A percentile compares a stretch with the other conserved stretches of the same genome.
Evolutionary conservation across 345 rosid genomes (phyloP).

Genomic region (Punica granatum): DNA sequence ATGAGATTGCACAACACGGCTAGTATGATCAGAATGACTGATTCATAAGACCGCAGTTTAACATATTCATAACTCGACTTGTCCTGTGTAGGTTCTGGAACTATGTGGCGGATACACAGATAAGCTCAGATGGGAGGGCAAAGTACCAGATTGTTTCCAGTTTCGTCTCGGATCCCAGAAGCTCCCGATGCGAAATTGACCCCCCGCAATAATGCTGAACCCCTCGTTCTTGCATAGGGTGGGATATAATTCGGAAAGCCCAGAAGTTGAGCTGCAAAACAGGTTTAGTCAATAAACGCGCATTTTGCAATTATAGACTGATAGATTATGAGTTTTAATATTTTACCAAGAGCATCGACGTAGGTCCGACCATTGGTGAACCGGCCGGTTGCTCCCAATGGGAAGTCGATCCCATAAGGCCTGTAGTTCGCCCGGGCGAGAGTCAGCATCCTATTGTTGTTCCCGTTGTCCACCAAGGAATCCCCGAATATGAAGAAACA

Average conservation of each 20-base stretch:
- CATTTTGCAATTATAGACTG: neutral
- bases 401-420: conserved; percentile 90
- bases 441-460: conserved; percentile 61
- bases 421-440: conserved; percentile 77
- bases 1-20: neutral
- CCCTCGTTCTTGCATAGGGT: conserved; percentile 55
- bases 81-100: neutral
- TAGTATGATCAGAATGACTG: neutral
- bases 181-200: conserved; percentile 89
- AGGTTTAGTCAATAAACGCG: neutral
- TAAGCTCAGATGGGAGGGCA: neutral
- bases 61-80: neutral
- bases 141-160: conserved; percentile 78
- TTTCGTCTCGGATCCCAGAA: conserved; percentile 83
- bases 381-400: conserved; percentile 64
- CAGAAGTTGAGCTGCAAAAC: conserved; percentile 53
- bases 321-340: neutral
- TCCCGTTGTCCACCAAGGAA: conserved; percentile 88
- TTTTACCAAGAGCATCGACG: conserved; percentile 68
- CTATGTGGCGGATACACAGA: neutral
- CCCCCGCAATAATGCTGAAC: conserved; percentile 45
- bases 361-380: conserved; percentile 83
- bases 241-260: conserved; percentile 59
- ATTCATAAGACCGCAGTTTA: neutral
- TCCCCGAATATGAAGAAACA: conserved; percentile 87